phyloP scores from a whole-genome alignment of 1,139 yeast genomes.

The Geotrichum siamense region DNA sequence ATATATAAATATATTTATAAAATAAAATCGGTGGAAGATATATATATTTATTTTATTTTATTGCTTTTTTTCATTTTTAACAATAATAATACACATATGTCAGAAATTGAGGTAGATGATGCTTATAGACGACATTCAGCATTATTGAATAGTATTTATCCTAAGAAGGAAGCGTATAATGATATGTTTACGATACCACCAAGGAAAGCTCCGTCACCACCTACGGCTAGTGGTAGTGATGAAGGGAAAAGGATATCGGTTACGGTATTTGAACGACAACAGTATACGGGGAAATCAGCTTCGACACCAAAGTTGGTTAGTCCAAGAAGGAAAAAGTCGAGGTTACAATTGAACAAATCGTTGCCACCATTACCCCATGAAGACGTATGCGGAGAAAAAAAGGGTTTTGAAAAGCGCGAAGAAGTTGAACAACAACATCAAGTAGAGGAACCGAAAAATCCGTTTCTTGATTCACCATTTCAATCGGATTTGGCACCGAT shows the following conservation, averaged over 20 bases:
- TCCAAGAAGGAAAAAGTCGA: neutral
- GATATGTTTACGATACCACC: constrained; percentile 1
- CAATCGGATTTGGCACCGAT: too few relatives aligned
- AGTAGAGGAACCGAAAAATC: too few relatives aligned
- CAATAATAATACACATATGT: too few relatives aligned
- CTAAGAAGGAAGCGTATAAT: neutral
- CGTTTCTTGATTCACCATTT: too few relatives aligned
- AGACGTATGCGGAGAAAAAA: neutral
- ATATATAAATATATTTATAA: too few relatives aligned
- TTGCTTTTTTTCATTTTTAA: too few relatives aligned
- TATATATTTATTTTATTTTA: too few relatives aligned
- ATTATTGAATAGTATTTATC: neutral
- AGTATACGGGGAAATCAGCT: too few relatives aligned
- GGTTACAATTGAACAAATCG: neutral
- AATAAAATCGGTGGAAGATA: too few relatives aligned
- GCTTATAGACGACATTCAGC: constrained; percentile 4
- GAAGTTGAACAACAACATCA: neutral
- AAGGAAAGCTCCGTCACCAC: constrained; percentile 1
- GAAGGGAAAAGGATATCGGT: too few relatives aligned
- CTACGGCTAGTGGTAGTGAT: neutral
- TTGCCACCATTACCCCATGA: neutral
- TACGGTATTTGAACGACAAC: too few relatives aligned
- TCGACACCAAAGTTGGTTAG: neutral
- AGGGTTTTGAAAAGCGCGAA: neutral
- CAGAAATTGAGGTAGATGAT: too few relatives aligned